Evolutionary conservation across 208 protist species (phyloP), one percentile per base, ranked within the genome.

Genomic region (Naegleria gruberi): DNA sequence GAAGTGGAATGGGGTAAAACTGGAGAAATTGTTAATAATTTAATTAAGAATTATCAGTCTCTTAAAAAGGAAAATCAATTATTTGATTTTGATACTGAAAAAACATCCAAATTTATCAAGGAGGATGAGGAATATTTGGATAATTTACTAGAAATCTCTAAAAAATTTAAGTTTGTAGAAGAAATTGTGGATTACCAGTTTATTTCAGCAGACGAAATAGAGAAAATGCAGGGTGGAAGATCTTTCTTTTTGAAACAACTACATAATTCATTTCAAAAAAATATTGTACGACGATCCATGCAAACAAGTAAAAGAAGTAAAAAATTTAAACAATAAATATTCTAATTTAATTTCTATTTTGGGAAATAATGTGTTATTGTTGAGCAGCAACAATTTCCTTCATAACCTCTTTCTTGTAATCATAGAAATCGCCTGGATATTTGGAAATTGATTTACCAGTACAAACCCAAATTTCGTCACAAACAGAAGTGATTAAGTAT

Each of bases 401-500:
- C 37, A 90, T 86, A 30, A 90, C 55, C 3, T 88, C 51, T 34
- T 95, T 95, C 46, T 96, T 95, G 94, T 98, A 98, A 84, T 95
- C 95, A 5, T 91, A 82, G 89, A 98, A 98, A 93, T 97, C 95
- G 23, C 95, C 95, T 34, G 97, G 94, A 90, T 95, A 97, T 83
- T 94, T 93, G 42, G 91, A 95, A 77, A 98, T 92, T 12, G 89
- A 93, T 90, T 93, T 86, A 92, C 96, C 90, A 73, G 7, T 95
- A 90, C 94, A 97, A 1, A 97, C 95, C 85, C 94, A 97, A 82
- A 98, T 95, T 89, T 98, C 95, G 90, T 97, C 95, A 91, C 96
- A 97, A 6, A 97, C 92, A 0, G 95, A 96, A 42, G 94, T 96
- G 86, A 98, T 97, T 87, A 98, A 96, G 92, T 97, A 96, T 92